Evolutionary conservation across 139 green algal genomes (phyloP), one percentile per base, ranked within the genome.

Genomic region (Chlamydomonas asymmetrica): DNA sequence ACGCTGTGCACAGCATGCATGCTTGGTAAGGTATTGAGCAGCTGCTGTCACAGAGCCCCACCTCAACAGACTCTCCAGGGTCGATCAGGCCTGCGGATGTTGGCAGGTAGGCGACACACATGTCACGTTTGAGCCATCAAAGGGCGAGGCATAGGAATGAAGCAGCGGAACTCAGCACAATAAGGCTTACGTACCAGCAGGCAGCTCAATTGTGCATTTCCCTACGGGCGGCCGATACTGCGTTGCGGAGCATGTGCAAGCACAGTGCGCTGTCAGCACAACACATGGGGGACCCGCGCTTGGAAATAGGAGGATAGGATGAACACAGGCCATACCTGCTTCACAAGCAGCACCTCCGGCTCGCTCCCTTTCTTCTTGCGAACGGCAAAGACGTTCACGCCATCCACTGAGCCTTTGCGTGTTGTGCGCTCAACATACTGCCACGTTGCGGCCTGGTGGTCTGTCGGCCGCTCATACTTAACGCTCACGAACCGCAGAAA

Each of bases 341-440:
- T 76, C 0, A 76, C 70, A 1, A 76, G 22, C 29, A 76, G 56
- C 0, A 76, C 70, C 60, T 50, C 22, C 29, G 67, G 70, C 38
- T 75, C 66, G 1, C 70, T 57, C 23, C 67, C 57, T 41, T 67
- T 67, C 39, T 61, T 45, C 57, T 76, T 76, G 20, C 67, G 40
- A 23, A 76, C 50, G 22, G 70, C 70, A 23, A 76, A 76, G 35
- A 76, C 60, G 70, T 76, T 76, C 40, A 76, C 70, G 25, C 70
- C 70, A 41, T 76, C 70, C 3, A 76, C 70, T 3, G 67, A 56
- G 34, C 70, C 70, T 35, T 25, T 76, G 0, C 70, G 70, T 41
- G 70, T 76, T 32, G 70, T 76, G 56, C 70, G 39, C 57, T 76
- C 70, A 25, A 76, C 31, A 48, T 76, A 76, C 40, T 76, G 70